phyloP scores from a whole-genome alignment of 306 rosid species.

The Vigna reflexopilosa region DNA sequence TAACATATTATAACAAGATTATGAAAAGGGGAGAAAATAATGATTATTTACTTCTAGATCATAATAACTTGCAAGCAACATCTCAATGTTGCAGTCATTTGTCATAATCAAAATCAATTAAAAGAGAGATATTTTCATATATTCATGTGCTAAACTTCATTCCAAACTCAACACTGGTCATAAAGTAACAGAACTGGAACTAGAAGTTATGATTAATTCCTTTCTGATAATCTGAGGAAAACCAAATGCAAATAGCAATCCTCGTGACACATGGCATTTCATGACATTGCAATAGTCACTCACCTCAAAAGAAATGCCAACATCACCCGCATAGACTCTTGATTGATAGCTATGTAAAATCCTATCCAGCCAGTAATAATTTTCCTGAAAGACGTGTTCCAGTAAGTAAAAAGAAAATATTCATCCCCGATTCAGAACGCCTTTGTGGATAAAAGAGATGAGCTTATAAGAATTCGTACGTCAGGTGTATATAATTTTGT shows the following conservation, averaged over 20 bases:
- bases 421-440: constrained; percentile 40
- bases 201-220: constrained; percentile 14
- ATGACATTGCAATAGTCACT: constrained; percentile 42
- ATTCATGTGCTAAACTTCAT: constrained; percentile 19
- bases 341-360: constrained; percentile 94
- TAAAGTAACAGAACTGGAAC: constrained; percentile 25
- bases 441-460: constrained; percentile 22
- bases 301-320: constrained; percentile 85
- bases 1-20: constrained; percentile 22
- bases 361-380: constrained; percentile 93
- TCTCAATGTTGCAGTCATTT: constrained; percentile 20
- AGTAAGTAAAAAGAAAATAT: constrained; percentile 45
- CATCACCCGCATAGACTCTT: constrained; percentile 82
- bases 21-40: neutral
- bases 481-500: constrained; percentile 7
- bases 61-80: constrained; percentile 30
- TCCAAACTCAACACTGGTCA: constrained; percentile 29
- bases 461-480: constrained; percentile 26
- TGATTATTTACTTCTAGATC: constrained; percentile 8
- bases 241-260: constrained; percentile 34
- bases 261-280: neutral
- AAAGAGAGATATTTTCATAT: constrained; percentile 11
- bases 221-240: constrained; percentile 15
- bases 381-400: constrained; percentile 73
- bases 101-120: constrained; percentile 11